These are phyloP conservation scores for Trypanosoma theileri DNA, from an alignment of 208 protist species.

Conservation along the genomic window DNA sequence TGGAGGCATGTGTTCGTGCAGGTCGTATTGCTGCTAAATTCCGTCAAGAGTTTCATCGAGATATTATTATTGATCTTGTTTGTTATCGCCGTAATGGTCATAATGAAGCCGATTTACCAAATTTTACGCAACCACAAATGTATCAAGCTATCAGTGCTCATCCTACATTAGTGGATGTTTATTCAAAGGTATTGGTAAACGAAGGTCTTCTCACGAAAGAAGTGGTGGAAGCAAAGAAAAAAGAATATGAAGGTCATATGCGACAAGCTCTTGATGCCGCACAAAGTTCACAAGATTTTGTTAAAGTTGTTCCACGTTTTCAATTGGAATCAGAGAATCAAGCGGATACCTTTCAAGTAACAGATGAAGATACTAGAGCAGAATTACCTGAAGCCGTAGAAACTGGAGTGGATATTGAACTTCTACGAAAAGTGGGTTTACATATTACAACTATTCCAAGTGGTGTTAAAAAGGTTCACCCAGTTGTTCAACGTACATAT, in stretches of 20 bases:
- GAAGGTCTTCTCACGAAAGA: constrained; percentile 80
- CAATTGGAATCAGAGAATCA: constrained; percentile 78
- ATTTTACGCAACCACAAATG: constrained; percentile 96
- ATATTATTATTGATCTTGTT: constrained; percentile 97
- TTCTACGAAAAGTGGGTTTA: constrained; percentile 65
- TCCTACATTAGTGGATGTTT: constrained; percentile 86
- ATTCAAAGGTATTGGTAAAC: constrained; percentile 78
- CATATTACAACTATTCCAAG: constrained; percentile 87
- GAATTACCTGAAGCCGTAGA: constrained; percentile 51
- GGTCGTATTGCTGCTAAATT: constrained; percentile 90
- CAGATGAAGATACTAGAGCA: constrained; percentile 34
- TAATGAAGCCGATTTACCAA: constrained; percentile 97
- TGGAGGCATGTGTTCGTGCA: constrained; percentile 92
- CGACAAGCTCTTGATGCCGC: constrained; percentile 82
- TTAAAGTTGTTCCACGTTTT: constrained; percentile 71
- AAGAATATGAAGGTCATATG: constrained; percentile 67
- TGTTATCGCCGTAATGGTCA: constrained; percentile 97
- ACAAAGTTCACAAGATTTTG: constrained; percentile 81
- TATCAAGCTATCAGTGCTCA: constrained; percentile 93
- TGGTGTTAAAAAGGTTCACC: constrained; percentile 83
- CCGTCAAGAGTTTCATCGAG: constrained; percentile 92
- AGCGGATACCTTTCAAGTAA: constrained; percentile 37
- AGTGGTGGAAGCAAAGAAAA: constrained; percentile 61
- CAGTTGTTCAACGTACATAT: constrained; percentile 91
- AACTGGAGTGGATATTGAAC: constrained; percentile 70